Conservation (phyloP, 345 rosid species). For the Erucastrum elatum region DNA sequence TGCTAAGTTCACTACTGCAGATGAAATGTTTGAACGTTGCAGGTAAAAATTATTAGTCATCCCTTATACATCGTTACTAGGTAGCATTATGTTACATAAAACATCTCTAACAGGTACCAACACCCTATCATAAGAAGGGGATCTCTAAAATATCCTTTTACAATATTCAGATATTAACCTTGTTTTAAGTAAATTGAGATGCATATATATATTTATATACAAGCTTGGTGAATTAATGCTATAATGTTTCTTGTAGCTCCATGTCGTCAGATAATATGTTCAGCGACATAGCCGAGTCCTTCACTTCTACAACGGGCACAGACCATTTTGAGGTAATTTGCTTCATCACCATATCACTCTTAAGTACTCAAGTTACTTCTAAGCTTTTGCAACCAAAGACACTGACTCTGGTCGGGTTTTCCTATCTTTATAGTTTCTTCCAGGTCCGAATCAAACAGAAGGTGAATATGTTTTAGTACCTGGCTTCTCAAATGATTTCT, state of each 20-base stretch:
- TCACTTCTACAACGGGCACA: slow-evolving; percentile 26
- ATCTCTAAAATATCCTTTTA: background rate
- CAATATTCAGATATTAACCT: background rate
- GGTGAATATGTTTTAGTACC: slow-evolving; percentile 12
- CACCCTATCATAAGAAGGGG: background rate
- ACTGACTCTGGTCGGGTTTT: slow-evolving; percentile 8
- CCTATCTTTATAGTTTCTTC: slow-evolving; percentile 13
- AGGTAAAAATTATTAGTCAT: slow-evolving; percentile 19
- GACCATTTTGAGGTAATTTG: slow-evolving; percentile 15
- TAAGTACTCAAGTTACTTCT: background rate
- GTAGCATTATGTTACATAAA: background rate
- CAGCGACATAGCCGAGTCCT: slow-evolving; percentile 35
- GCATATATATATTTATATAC: background rate
- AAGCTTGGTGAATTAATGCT: background rate
- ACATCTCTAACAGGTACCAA: too few relatives aligned
- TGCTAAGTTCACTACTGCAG: slow-evolving; percentile 28
- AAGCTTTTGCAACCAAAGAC: slow-evolving; percentile 18
- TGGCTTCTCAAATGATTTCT: slow-evolving; percentile 35
- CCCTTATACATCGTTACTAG: background rate
- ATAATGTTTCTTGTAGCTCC: slow-evolving; percentile 27
- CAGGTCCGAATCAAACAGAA: background rate
- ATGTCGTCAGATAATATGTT: slow-evolving; percentile 36
- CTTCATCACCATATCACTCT: slow-evolving; percentile 2
- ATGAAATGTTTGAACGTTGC: slow-evolving; percentile 27
- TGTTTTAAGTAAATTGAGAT: background rate